phyloP scores from a whole-genome alignment of 306 rosid species.

The Vachellia collinsii region DNA sequence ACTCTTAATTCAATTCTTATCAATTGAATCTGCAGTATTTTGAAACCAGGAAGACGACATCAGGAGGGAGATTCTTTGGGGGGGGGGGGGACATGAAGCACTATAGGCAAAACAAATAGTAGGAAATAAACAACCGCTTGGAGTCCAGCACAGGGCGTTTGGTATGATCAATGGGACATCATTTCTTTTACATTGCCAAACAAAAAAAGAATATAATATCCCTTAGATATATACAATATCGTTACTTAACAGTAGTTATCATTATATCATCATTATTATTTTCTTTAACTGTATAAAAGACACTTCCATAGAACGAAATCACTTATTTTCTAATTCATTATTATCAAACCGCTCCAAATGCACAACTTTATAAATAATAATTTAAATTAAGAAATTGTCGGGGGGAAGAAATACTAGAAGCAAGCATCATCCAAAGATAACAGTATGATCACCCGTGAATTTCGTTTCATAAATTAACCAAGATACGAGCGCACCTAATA shows the following conservation, averaged over 20 bases:
- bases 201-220: neutral
- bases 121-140: neutral
- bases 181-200: neutral
- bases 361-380: neutral
- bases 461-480: neutral
- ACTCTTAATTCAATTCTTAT: constrained; percentile 93
- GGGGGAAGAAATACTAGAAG: neutral
- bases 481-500: neutral
- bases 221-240: neutral
- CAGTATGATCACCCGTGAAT: neutral
- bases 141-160: constrained; percentile 1
- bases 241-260: neutral
- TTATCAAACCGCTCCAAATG: neutral
- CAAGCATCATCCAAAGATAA: neutral
- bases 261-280: neutral
- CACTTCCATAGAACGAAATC: neutral
- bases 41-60: constrained; percentile 10
- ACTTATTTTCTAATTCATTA: neutral
- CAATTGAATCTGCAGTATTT: constrained; percentile 68
- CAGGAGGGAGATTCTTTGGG: neutral
- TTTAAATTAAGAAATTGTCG: neutral
- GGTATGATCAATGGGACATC: neutral
- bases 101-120: neutral
- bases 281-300: neutral
- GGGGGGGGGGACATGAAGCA: neutral